Evolutionary conservation across 2,329 filamentous ascomycete genomes (phyloP).

Genomic region (Penicillium sp.): DNA sequence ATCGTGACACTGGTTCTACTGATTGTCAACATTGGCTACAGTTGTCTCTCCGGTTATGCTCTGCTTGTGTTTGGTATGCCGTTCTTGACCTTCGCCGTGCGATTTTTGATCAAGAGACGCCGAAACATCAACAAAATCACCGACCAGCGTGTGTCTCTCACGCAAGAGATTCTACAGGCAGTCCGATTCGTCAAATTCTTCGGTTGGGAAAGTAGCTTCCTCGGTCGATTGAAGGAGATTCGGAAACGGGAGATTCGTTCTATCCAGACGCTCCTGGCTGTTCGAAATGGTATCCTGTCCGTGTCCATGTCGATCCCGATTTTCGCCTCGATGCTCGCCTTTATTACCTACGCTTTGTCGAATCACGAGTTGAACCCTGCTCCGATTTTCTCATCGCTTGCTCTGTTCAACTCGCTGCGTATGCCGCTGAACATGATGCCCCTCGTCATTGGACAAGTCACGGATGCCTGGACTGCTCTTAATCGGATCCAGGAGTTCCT

Average conservation of each 20-base stretch:
- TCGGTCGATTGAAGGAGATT: constrained; percentile 75
- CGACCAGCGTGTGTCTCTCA: constrained; percentile 87
- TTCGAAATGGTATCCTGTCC: constrained; percentile 84
- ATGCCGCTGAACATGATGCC: constrained; percentile 90
- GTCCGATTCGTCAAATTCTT: constrained; percentile 97
- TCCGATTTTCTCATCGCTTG: constrained; percentile 87
- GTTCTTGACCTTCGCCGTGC: constrained; percentile 76
- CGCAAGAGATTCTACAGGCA: constrained; percentile 88
- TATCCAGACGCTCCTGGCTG: constrained; percentile 83
- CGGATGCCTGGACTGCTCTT: constrained; percentile 86
- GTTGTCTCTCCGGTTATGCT: constrained; percentile 84
- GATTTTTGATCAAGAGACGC: constrained; percentile 75
- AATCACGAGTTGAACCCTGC: constrained; percentile 74
- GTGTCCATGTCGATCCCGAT: constrained; percentile 84
- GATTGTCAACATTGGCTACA: constrained; percentile 86
- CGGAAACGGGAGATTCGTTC: constrained; percentile 77
- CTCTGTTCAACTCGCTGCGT: constrained; percentile 88
- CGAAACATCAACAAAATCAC: constrained; percentile 89
- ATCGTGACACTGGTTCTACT: constrained; percentile 80
- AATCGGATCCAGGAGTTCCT: constrained; percentile 88
- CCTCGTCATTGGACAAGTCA: constrained; percentile 83
- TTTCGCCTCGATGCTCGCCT: constrained; percentile 93
- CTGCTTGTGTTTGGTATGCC: constrained; percentile 81
- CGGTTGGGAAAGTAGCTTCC: constrained; percentile 89
- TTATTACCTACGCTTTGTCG: constrained; percentile 76